Evolutionary conservation across 805 yeast species (phyloP), one percentile per base, ranked within the genome.

Genomic region (Cephaloascus fragrans): DNA sequence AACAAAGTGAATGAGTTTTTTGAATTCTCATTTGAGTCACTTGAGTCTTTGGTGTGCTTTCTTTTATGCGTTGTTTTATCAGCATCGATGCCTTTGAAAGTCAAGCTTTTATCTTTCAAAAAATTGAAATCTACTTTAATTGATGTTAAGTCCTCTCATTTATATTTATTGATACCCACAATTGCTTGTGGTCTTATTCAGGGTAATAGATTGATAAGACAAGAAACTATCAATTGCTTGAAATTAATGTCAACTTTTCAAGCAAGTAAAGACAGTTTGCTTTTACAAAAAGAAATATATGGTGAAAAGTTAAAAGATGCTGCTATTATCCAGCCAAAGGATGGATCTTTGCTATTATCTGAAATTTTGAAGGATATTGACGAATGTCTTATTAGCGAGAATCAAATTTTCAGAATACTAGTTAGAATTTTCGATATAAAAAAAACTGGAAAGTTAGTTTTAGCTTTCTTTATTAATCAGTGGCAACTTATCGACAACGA

Each of bases 391-490:
- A 55, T 78, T 44, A 88, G 80, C 46, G 58, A 59, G 26, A 55
- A 61, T 19, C 77, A 73, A 48, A 55, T 76, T 42, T 53, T 67
- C 39, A 42, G 59, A 44, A 45, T 49, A 20, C 56, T 70, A 40
- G 56, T 40, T 37, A 43, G 45, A 9, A 37, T 63, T 20, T 49
- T 72, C 3, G 62, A 67, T 34, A 64, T 62, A 19, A 79, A 80
- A 52, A 77, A 73, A 42, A 52, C 72, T 34, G 81, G 80, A 14
- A 71, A 73, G 41, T 60, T 81, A 4, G 65, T 73, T 35, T 56
- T 80, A 39, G 73, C 88, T 0, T 83, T 80, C 46, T 67, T 86
- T 49, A 75, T 82, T 16, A 77, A 81, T 40, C 93, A 87, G 56
- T 83, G 85, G 50, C 54, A 64, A 31, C 47, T 61, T 6, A 61